Conservation (phyloP, 768 basidiomycete species). For the Nevesoporus exiguus region DNA sequence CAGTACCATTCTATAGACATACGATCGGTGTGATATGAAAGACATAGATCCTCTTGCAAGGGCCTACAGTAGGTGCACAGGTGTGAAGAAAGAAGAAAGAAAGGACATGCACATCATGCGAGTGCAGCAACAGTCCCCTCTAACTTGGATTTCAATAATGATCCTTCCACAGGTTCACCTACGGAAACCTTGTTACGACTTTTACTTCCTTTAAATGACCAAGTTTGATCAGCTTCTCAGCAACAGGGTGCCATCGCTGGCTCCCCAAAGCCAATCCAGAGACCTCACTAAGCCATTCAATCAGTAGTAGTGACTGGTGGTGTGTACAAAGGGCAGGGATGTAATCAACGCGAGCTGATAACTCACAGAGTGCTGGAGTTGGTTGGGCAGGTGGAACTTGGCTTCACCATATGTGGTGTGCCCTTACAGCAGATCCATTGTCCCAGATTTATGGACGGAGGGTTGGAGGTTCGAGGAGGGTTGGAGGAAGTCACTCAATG, state of each 20-base stretch:
- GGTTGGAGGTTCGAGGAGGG: no score
- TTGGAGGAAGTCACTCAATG: no score
- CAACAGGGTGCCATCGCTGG: slow-evolving; percentile 48
- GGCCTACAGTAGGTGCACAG: slow-evolving; percentile 9
- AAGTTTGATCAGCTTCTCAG: slow-evolving; percentile 70
- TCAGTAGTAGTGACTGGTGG: slow-evolving; percentile 89
- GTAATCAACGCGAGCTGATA: slow-evolving; percentile 88
- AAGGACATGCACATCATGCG: background rate
- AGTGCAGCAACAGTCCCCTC: no score
- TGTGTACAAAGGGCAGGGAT: slow-evolving; percentile 91
- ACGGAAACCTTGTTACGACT: slow-evolving; percentile 80
- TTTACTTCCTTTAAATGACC: slow-evolving; percentile 85
- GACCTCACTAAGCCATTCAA: slow-evolving; percentile 89
- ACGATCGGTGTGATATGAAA: background rate
- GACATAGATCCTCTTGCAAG: background rate
- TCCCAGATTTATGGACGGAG: no score
- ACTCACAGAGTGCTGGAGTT: no score
- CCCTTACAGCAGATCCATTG: no score
- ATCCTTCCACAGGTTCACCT: slow-evolving; percentile 83
- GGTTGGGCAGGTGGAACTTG: no score
- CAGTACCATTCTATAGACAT: slow-evolving; percentile 7
- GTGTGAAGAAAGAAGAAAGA: background rate
- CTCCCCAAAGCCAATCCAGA: slow-evolving; percentile 70
- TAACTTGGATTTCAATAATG: slow-evolving; percentile 44
- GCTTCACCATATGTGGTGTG: no score